Evolutionary conservation across 148 eudicot species (phyloP).

Genomic region (Persicaria maculosa): DNA sequence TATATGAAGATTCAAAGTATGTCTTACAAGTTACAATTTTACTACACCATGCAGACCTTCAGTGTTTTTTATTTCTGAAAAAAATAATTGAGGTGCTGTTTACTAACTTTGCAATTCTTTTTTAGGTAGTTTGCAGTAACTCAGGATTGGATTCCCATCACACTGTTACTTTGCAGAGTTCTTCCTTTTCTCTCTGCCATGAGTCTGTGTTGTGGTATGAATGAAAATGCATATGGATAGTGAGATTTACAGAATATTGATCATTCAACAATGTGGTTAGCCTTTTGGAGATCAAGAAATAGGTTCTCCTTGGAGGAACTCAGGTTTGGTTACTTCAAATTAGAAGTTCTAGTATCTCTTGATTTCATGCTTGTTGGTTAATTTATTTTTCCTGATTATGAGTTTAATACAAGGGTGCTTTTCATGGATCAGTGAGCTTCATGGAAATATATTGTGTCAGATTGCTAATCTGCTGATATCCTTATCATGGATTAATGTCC

Average conservation of each 20-base stretch:
- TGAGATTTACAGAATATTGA: constrained; percentile 29
- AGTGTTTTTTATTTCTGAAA: too few species aligned
- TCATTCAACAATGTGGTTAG: constrained; percentile 72
- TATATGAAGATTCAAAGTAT: too few species aligned
- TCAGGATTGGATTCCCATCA: constrained; percentile 3
- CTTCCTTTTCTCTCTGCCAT: constrained; percentile 6
- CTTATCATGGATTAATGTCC: background rate
- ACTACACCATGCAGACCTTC: too few species aligned
- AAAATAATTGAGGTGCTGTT: too few species aligned
- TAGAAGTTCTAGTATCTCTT: background rate
- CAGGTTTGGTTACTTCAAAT: constrained; percentile 32
- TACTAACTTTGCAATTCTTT: background rate
- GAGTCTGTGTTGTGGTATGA: background rate
- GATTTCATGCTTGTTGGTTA: background rate
- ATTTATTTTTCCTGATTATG: background rate
- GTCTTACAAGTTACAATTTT: too few species aligned
- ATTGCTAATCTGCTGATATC: background rate
- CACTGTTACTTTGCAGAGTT: background rate
- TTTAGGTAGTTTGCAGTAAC: background rate
- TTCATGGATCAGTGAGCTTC: background rate
- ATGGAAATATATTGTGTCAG: background rate
- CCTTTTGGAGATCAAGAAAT: constrained; percentile 87
- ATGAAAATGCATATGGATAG: constrained; percentile 16
- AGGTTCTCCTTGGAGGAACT: constrained; percentile 88
- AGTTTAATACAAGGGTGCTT: background rate